A percentile compares a stretch with the other conserved stretches of the same genome.
Evolutionary conservation across 1,284 basidiomycete genomes (phyloP).

Genomic region (Austroboletus olivaceoglutinosus): DNA sequence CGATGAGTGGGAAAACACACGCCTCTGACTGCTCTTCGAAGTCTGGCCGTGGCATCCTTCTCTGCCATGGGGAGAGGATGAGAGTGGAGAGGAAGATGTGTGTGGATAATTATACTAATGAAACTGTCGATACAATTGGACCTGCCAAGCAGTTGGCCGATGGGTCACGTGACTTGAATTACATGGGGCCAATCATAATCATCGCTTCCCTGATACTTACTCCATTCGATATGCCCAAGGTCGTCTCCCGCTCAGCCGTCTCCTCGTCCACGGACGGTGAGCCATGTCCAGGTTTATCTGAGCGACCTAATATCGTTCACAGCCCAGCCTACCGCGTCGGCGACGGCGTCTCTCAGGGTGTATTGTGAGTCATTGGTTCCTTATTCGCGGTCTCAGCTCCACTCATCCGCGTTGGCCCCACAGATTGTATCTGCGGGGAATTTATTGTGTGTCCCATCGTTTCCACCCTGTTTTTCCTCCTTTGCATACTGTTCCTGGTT

Average conservation of each 20-base stretch:
- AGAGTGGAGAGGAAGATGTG: constrained; percentile 17
- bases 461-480: not conserved
- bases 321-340: constrained; percentile 79
- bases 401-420: constrained; percentile 15
- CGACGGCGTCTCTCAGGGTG: constrained; percentile 69
- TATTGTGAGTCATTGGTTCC: constrained; percentile 57
- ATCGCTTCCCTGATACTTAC: not conserved
- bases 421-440: constrained; percentile 83
- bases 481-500: constrained; percentile 6
- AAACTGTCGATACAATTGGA: constrained; percentile 28
- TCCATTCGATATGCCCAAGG: constrained; percentile 62
- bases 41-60: constrained; percentile 71
- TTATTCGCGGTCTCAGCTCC: not conserved
- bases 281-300: constrained; percentile 21
- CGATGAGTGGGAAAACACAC: constrained; percentile 11
- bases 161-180: constrained; percentile 29
- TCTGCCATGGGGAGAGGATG: constrained; percentile 60
- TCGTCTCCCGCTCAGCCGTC: constrained; percentile 76
- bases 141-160: constrained; percentile 11
- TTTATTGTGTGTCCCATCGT: constrained; percentile 60
- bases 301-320: constrained; percentile 4
- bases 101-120: constrained; percentile 22
- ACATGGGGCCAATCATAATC: constrained; percentile 1
- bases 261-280: constrained; percentile 78
- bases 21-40: constrained; percentile 81